A percentile compares a stretch with the other conserved stretches of the same genome.
Conservation (phyloP, 352 stramenopile genomes). For the Phytophthora multivora region DNA sequence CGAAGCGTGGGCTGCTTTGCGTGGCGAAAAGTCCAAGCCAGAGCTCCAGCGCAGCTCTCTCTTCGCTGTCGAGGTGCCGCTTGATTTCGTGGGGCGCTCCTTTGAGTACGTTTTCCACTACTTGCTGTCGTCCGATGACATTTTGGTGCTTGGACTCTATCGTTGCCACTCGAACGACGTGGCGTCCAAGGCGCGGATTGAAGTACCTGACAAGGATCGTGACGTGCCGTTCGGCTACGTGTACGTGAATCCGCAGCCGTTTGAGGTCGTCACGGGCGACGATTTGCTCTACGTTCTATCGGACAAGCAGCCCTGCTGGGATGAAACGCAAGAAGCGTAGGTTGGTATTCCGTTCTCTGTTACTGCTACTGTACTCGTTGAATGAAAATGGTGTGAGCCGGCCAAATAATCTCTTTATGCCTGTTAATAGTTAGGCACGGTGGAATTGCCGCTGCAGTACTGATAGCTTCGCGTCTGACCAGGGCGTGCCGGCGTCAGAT, state of each 20-base stretch:
- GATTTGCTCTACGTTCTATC: slow-evolving; percentile 86
- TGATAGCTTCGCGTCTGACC: slow-evolving; percentile 76
- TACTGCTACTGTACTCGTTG: not conserved
- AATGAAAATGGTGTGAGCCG: not conserved
- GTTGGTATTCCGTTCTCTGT: not conserved
- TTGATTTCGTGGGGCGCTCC: slow-evolving; percentile 79
- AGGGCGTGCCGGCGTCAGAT: slow-evolving; percentile 59
- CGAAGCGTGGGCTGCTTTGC: slow-evolving; percentile 38
- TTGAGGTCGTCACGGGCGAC: slow-evolving; percentile 77
- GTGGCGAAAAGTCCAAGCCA: slow-evolving; percentile 40
- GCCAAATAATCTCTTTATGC: too few relatives aligned
- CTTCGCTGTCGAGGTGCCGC: slow-evolving; percentile 80
- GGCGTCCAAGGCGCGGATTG: slow-evolving; percentile 40
- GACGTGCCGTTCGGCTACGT: slow-evolving; percentile 83
- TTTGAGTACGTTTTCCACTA: slow-evolving; percentile 89
- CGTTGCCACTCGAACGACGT: slow-evolving; percentile 53
- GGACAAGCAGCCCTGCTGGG: slow-evolving; percentile 82
- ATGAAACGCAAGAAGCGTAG: slow-evolving; percentile 22
- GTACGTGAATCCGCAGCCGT: slow-evolving; percentile 82
- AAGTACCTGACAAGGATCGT: slow-evolving; percentile 66
- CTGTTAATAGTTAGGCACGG: slow-evolving; percentile 13
- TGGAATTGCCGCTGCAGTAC: slow-evolving; percentile 42
- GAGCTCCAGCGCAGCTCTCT: slow-evolving; percentile 71
- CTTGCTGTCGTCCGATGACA: slow-evolving; percentile 78
- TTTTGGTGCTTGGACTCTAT: slow-evolving; percentile 79